phyloP scores from a whole-genome alignment of 371 early-diverging fungal species.

The Mucor circinelloides region DNA sequence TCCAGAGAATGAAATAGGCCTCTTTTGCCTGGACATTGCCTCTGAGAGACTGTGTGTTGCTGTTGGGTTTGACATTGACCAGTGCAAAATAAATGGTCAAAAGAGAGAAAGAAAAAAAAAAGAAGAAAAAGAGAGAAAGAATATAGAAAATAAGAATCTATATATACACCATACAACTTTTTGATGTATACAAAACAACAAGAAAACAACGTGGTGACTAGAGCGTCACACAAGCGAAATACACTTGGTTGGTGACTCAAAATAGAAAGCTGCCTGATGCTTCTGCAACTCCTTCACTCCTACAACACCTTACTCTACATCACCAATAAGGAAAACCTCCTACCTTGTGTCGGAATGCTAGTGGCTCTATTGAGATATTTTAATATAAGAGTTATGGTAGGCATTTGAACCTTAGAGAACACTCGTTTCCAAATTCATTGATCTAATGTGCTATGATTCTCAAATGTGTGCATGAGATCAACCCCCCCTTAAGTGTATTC shows the following conservation, averaged over 20 bases:
- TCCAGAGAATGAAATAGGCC: conserved; percentile 24
- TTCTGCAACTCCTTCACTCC: conserved; percentile 6
- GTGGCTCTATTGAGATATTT: neutral
- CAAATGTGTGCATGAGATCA: neutral
- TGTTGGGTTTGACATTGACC: neutral
- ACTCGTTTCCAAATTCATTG: neutral
- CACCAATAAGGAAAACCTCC: neutral
- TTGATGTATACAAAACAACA: neutral
- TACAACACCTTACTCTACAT: neutral
- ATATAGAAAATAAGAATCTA: neutral
- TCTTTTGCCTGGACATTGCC: conserved; percentile 9
- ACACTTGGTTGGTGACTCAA: conserved; percentile 24
- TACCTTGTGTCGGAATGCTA: neutral
- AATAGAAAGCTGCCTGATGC: conserved; percentile 29
- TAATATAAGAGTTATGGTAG: neutral
- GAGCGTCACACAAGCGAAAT: conserved; percentile 23
- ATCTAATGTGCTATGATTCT: neutral
- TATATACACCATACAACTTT: neutral
- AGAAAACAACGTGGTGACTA: conserved; percentile 22
- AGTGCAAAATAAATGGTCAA: neutral
- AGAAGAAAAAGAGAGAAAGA: neutral
- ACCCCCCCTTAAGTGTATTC: neutral
- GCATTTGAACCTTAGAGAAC: neutral
- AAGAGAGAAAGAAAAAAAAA: conserved; percentile 6
- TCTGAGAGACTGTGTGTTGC: conserved; percentile 10